These are phyloP conservation scores for Telfairia occidentalis DNA, from an alignment of 331 rosid species.

Conservation along the genomic window DNA sequence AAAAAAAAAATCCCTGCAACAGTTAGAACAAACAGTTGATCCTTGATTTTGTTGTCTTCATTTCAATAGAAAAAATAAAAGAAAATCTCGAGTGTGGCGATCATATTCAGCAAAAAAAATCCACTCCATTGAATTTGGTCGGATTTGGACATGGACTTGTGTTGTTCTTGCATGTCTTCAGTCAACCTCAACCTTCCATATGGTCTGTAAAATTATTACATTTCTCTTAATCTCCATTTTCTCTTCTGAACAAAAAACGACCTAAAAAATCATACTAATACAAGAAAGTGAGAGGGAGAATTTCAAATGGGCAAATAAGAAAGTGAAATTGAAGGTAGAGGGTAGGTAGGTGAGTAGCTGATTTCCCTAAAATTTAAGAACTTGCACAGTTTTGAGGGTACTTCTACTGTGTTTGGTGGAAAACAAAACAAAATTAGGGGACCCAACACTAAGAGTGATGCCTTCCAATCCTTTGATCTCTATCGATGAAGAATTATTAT, in stretches of 20 bases:
- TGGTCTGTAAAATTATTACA: background rate
- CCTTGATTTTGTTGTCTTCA: background rate
- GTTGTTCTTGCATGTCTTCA: background rate
- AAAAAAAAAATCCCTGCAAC: background rate
- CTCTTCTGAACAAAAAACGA: too few species aligned
- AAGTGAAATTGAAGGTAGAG: background rate
- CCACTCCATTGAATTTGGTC: background rate
- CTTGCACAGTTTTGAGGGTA: background rate
- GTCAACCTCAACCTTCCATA: background rate
- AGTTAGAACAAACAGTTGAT: background rate
- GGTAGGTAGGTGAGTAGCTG: background rate
- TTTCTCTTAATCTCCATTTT: too few species aligned
- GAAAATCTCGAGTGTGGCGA: background rate
- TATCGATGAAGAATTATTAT: too few species aligned
- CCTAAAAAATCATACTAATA: too few species aligned
- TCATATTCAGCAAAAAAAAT: background rate
- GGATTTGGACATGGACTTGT: background rate
- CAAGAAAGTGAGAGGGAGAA: background rate
- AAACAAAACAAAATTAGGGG: background rate
- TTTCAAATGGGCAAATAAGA: background rate
- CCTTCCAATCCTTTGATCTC: too few species aligned
- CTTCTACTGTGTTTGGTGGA: constrained; percentile 1
- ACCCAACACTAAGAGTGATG: background rate
- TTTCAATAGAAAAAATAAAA: background rate
- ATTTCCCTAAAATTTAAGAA: background rate